Conservation (phyloP, 495 filamentous ascomycete genomes). For the Tuber umbilicatum region DNA sequence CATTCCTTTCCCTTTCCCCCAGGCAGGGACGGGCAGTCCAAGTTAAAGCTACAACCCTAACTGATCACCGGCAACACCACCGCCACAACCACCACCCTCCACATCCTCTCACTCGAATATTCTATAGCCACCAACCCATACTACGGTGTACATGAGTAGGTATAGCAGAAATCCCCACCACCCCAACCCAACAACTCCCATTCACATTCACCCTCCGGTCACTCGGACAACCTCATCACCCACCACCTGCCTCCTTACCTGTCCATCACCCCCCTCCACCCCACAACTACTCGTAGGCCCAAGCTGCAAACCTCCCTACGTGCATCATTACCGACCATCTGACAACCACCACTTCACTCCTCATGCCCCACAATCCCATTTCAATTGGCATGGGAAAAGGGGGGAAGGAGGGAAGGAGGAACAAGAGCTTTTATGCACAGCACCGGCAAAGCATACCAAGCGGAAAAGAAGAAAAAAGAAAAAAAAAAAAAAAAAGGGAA, state of each 20-base stretch:
- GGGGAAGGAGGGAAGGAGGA: not conserved
- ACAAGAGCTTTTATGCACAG: not conserved
- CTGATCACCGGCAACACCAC: not conserved
- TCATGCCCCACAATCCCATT: not conserved
- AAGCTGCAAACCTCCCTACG: not conserved
- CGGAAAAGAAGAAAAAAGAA: too few relatives aligned
- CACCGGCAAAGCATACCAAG: constrained; percentile 10
- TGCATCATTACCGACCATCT: not conserved
- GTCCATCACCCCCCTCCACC: not conserved
- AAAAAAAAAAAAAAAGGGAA: constrained; percentile 5
- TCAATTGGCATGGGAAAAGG: not conserved
- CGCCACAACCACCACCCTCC: not conserved
- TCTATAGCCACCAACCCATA: not conserved
- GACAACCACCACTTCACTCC: not conserved
- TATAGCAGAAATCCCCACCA: not conserved
- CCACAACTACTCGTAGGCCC: not conserved
- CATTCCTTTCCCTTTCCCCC: not conserved
- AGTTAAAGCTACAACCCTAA: constrained; percentile 5
- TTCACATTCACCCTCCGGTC: constrained; percentile 6
- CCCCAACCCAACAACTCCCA: not conserved
- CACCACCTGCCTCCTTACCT: too few relatives aligned
- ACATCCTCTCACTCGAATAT: not conserved
- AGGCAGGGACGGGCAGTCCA: not conserved
- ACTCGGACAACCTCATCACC: constrained; percentile 12
- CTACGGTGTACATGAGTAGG: too few relatives aligned